Evolutionary conservation across 495 filamentous ascomycete species (phyloP), one percentile per base, ranked within the genome.

Genomic region (Penicillium steckii): DNA sequence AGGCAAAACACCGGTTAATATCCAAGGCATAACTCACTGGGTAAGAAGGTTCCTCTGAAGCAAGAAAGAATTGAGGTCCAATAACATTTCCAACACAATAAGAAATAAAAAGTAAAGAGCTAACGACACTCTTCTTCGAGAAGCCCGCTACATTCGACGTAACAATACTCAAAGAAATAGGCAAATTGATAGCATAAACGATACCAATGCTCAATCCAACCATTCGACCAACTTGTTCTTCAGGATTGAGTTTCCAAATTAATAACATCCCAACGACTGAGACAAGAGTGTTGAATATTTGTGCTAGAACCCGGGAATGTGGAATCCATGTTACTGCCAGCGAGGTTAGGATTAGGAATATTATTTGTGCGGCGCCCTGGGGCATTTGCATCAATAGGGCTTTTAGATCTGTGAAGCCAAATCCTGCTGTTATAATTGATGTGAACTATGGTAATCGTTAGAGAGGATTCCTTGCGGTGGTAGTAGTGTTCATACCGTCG

Each of bases 201-300:
- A 78, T 69, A 1, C 73, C 77, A 0, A 85, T 51, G 46, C 82
- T 82, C 54, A 83, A 75, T 0, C 80, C 80, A 0, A 70, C 73
- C 50, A 85, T 73, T 22, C 80, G 69, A 0, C 80, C 83, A 3
- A 63, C 72, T 44, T 72, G 73, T 51, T 80, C 77, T 21, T 64
- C 60, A 0, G 77, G 55, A n/a, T 82, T 79, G 10, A 88, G 66
- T 22, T 74, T 76, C 44, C 83, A 79, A 10, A 87, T 81, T 1
- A 88, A 72, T 6, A 79, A 61, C 67, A 84, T 72, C 12, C 84
- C 83, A 5, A 84, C 32, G n/a, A 85, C 72, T 2, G 69, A 59
- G 17, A 66, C 50, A 6, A 58, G 44, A 0, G 62, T 65, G 45
- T 66, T 68, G 15, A 71, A 18, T 2, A 63, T 67, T 69, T 73